Evolutionary conservation across 768 basidiomycete genomes (phyloP).

Genomic region (Lenzites betulinus): DNA sequence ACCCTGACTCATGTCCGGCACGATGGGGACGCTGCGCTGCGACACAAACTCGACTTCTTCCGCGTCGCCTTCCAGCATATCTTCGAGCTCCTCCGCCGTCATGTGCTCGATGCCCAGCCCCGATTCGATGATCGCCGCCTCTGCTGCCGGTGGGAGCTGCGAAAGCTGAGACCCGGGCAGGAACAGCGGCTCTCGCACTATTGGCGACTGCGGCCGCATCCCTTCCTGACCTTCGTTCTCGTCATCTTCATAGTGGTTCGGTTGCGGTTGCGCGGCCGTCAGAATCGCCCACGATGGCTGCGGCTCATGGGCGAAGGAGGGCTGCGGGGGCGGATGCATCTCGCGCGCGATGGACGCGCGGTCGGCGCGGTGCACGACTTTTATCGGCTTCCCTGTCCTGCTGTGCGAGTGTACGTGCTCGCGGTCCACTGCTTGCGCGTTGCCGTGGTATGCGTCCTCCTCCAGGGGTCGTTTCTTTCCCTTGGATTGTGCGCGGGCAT

Average conservation of each 20-base stretch:
- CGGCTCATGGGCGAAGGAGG: constrained; percentile 12
- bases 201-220: not conserved
- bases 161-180: constrained; percentile 38
- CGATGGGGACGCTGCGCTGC: not conserved
- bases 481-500: constrained; percentile 1
- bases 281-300: constrained; percentile 17
- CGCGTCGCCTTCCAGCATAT: constrained; percentile 60
- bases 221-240: not conserved
- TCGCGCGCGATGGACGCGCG: constrained; percentile 27
- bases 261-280: constrained; percentile 12
- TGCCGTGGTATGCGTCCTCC: constrained; percentile 24
- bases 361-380: constrained; percentile 45
- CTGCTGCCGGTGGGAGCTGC: constrained; percentile 54
- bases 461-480: constrained; percentile 47
- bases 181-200: constrained; percentile 34
- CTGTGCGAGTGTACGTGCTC: not conserved
- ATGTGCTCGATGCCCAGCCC: constrained; percentile 72
- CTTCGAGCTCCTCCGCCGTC: constrained; percentile 60
- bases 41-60: constrained; percentile 46
- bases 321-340: constrained; percentile 18
- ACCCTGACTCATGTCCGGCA: not conserved
- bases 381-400: constrained; percentile 47
- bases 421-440: not conserved
- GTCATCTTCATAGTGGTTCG: not conserved
- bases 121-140: constrained; percentile 54